phyloP scores from a whole-genome alignment of 2,329 filamentous ascomycete species.

The Graphilbum sp. region DNA sequence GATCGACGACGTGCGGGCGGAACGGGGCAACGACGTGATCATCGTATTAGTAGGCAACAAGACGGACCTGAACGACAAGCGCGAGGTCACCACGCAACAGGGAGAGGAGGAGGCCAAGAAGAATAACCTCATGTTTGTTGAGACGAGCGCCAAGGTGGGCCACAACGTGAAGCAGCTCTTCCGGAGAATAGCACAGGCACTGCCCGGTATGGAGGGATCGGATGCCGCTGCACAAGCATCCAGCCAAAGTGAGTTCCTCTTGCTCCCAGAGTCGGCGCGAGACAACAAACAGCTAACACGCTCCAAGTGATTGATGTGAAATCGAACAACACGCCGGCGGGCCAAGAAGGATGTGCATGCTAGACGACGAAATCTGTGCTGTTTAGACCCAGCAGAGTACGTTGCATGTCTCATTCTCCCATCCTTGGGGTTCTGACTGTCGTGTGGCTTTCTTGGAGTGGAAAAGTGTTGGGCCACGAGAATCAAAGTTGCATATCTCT shows the following conservation, averaged over 20 bases:
- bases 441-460: background rate
- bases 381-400: too few relatives aligned
- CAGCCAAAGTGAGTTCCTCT: constrained; percentile 53
- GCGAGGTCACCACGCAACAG: constrained; percentile 89
- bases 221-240: constrained; percentile 57
- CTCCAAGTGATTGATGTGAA: constrained; percentile 78
- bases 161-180: constrained; percentile 98
- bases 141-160: constrained; percentile 93
- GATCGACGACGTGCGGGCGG: constrained; percentile 95
- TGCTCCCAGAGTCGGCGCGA: too few relatives aligned
- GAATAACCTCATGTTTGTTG: constrained; percentile 96
- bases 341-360: constrained; percentile 60
- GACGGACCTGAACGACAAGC: constrained; percentile 96
- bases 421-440: too few relatives aligned
- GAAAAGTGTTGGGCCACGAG: background rate
- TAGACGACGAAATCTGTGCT: constrained; percentile 17
- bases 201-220: constrained; percentile 93
- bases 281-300: background rate
- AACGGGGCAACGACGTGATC: constrained; percentile 96
- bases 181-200: constrained; percentile 91
- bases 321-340: constrained; percentile 53
- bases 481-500: background rate
- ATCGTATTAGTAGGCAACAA: constrained; percentile 98
- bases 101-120: constrained; percentile 97
- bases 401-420: too few relatives aligned